Evolutionary conservation across 768 basidiomycete species (phyloP).

Genomic region (Saitozyma sp.): DNA sequence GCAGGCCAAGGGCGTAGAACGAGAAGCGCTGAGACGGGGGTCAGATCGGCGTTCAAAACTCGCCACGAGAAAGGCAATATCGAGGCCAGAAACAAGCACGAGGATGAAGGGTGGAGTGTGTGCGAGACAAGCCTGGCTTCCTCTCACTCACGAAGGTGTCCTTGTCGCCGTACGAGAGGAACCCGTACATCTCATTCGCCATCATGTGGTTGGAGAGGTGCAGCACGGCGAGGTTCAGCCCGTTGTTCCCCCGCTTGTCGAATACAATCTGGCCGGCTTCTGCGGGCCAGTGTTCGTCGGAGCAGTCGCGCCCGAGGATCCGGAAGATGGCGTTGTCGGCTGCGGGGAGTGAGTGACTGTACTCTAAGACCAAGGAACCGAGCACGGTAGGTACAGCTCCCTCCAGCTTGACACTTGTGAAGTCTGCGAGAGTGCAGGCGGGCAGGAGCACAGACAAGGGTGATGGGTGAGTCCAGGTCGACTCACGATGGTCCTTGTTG

Average conservation of each 20-base stretch:
- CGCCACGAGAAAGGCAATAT: background rate
- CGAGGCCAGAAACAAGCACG: background rate
- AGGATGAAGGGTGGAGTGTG: background rate
- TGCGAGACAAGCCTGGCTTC: background rate
- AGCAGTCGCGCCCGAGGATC: conserved; percentile 50
- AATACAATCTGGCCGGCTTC: conserved; percentile 54
- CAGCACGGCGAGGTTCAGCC: conserved; percentile 55
- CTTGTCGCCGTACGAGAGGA: conserved; percentile 52
- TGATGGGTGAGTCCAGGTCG: background rate
- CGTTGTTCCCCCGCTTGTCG: conserved; percentile 54
- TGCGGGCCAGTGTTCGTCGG: conserved; percentile 53
- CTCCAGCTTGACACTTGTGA: no score
- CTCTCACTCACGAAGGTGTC: conserved; percentile 49
- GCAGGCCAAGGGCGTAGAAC: conserved; percentile 53
- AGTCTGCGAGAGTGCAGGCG: no score
- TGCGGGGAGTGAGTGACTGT: conserved; percentile 2
- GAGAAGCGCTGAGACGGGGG: conserved; percentile 43
- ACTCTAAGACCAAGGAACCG: no score
- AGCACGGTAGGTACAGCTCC: no score
- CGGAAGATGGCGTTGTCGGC: conserved; percentile 57
- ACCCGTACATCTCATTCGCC: conserved; percentile 39
- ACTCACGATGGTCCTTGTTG: conserved; percentile 54
- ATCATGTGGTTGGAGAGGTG: conserved; percentile 54
- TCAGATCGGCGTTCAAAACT: background rate
- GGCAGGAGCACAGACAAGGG: background rate